Evolutionary conservation across 2,329 filamentous ascomycete genomes (phyloP), one percentile per base, ranked within the genome.

Genomic region (Cryphonectria nitschkei): DNA sequence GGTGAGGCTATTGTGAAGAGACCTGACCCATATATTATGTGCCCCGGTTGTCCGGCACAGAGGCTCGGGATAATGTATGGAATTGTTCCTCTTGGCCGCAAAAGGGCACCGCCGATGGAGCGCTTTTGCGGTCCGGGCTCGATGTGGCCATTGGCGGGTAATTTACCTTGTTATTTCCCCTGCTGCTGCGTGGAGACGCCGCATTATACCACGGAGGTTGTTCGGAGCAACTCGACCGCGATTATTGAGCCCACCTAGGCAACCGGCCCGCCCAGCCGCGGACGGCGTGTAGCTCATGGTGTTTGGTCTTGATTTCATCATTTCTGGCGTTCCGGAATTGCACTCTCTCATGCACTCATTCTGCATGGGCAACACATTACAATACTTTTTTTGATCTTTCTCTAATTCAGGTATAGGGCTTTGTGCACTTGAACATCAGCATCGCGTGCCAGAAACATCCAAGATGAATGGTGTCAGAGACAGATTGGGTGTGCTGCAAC

Each of bases 201-300:
- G 68, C 43, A 34, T 68, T 37, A 54, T 41, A 60, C 39, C 26
- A 62, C 61, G 41, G 34, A 64, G 64, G n/a, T 39, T 65, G 13
- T 60, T 65, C 70, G 70, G 70, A 72, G 37, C 60, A 68, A 60
- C 41, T 56, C 54, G 46, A 61, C 70, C 70, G 70, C 41, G 29
- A 58, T 65, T 39, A 67, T 67, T 67, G 58, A 58, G 64, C 26
- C 70, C 60, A 63, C 9, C n/a, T 14, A 50, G 43, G 68, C 68
- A 61, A 56, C 29, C 63, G 63, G 43, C 63, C 63, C 63, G 61
- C 8, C 7, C 37, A 43, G n/a, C 61, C 61, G 61, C 14, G 46
- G 8, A 41, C 11, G n/a, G 2, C 32, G 26, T 41, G 39, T 16
- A 34, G 32, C 22, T 14, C 34, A 26, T 26, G 9, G 22, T 43